phyloP scores from a whole-genome alignment of 768 basidiomycete species.

The Tricholomella constricta region DNA sequence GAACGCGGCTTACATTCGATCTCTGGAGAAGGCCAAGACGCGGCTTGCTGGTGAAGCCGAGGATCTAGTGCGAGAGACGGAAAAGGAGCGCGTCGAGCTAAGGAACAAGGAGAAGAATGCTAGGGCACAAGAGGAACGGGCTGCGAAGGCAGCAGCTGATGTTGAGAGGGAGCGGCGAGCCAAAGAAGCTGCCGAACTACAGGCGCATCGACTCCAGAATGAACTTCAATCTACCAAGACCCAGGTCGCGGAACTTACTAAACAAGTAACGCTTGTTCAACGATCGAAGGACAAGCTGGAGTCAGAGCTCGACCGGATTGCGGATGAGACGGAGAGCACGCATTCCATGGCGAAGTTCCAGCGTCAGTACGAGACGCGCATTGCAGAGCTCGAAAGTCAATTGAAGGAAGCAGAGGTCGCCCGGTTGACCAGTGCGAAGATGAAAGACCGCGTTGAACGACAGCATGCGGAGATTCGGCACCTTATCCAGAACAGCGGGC shows the following conservation, averaged over 20 bases:
- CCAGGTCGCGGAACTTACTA: slow-evolving; percentile 57
- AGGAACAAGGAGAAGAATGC: slow-evolving; percentile 70
- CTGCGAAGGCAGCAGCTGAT: slow-evolving; percentile 53
- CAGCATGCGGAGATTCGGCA: slow-evolving; percentile 74
- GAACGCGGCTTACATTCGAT: slow-evolving; percentile 74
- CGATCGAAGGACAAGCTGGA: slow-evolving; percentile 69
- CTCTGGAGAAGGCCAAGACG: slow-evolving; percentile 80
- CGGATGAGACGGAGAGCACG: slow-evolving; percentile 56
- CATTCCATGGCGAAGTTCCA: slow-evolving; percentile 60
- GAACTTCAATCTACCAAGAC: slow-evolving; percentile 59
- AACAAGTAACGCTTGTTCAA: slow-evolving; percentile 54
- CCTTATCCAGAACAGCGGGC: slow-evolving; percentile 58
- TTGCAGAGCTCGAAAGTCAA: slow-evolving; percentile 62
- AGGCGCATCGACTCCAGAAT: slow-evolving; percentile 57
- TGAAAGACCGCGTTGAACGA: slow-evolving; percentile 62
- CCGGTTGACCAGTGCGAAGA: slow-evolving; percentile 49
- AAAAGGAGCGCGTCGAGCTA: slow-evolving; percentile 65
- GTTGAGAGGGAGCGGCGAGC: slow-evolving; percentile 68
- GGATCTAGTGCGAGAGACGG: slow-evolving; percentile 74
- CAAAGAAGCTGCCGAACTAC: slow-evolving; percentile 66
- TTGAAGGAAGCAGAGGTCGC: slow-evolving; percentile 58
- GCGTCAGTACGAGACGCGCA: slow-evolving; percentile 63
- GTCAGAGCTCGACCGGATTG: slow-evolving; percentile 64
- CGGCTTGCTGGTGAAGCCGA: slow-evolving; percentile 80
- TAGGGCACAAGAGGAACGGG: slow-evolving; percentile 62